phyloP scores from a whole-genome alignment of 2,329 filamentous ascomycete genomes.

The Pseudogymnoascus sp. region DNA sequence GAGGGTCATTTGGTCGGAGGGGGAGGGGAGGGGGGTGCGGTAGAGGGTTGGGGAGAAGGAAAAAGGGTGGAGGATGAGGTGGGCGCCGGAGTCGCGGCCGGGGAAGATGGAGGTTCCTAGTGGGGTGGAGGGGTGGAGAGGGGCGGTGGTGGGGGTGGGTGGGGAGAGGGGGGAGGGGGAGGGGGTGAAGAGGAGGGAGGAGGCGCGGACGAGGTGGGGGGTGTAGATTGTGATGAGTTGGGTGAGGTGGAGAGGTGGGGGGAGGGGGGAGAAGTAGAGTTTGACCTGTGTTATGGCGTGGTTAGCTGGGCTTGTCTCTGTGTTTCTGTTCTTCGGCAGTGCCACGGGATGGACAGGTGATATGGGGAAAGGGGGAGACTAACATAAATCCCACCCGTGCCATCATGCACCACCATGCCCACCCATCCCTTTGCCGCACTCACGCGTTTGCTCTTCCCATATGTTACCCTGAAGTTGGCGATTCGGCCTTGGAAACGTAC shows the following conservation, averaged over 20 bases:
- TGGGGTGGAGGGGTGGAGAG: slow-evolving; percentile 34
- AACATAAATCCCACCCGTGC: slow-evolving; percentile 41
- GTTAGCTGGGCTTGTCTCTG: not conserved
- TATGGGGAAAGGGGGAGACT: slow-evolving; percentile 28
- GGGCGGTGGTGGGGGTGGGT: slow-evolving; percentile 35
- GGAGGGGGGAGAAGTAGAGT: slow-evolving; percentile 39
- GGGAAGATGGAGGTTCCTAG: slow-evolving; percentile 51
- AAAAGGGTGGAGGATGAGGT: slow-evolving; percentile 46
- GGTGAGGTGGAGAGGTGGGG: slow-evolving; percentile 41
- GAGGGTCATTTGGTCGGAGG: slow-evolving; percentile 23
- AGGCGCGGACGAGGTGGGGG: slow-evolving; percentile 41
- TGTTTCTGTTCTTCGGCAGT: not conserved
- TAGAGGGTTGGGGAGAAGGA: slow-evolving; percentile 36
- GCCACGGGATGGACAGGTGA: not conserved
- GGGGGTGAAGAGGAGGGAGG: slow-evolving; percentile 31
- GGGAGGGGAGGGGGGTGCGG: slow-evolving; percentile 39
- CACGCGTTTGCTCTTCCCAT: slow-evolving; percentile 35
- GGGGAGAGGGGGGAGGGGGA: slow-evolving; percentile 33
- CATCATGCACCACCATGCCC: slow-evolving; percentile 48
- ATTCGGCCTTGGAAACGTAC: slow-evolving; percentile 47
- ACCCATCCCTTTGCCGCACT: slow-evolving; percentile 42
- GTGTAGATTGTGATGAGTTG: slow-evolving; percentile 50
- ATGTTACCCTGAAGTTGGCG: slow-evolving; percentile 44
- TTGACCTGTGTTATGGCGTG: slow-evolving; percentile 33
- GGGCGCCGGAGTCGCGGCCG: slow-evolving; percentile 44